Base-by-base conservation (phyloP, 2,329 filamentous ascomycete genomes). In the Onygena corvina region DNA sequence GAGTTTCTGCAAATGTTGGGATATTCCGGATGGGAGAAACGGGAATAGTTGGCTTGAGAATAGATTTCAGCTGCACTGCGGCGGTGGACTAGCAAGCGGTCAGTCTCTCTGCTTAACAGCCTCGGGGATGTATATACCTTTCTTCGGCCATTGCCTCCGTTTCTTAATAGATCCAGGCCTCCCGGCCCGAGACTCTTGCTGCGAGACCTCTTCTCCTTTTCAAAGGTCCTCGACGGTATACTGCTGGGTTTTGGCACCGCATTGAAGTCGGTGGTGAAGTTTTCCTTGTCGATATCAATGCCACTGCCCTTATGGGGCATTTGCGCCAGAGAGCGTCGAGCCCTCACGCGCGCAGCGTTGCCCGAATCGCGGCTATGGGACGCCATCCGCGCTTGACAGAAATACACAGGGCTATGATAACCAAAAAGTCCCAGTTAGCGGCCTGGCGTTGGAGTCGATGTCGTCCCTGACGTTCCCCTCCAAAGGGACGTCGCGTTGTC, bases 171-270 rank as follows among this genome's bases (percentile, higher is more conserved):
- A 71, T 93, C 88, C 40, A 94, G 69, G 21, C 89, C 88, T 46
- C 90, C 92, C 12, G 92, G 90, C 2, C 92, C 92, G 57, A 98
- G 82, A 68, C 90, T 96, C 73, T 95, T 96, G 69, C 90, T 95
- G 56, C 92, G 81, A 51, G 83, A 85, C 69, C 88, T 90, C 69
- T 74, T 75, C 33, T 68, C 67, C 47, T 62, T 63, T 27, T 57
- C 62, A 7, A 58, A 76, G 11, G 47, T 54, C 18, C 54, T 58
- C 9, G 58, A 57, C 7, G 57, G 47, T 44, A 23, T 42, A 38
- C 18, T 44, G 27, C 52, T 53, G 34, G 53, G 51, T 8, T 53
- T 53, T 16, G 60, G 62, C 3, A 63, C 53, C 55, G 76, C 74
- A 53, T 73, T 75, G 50, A 84, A 65, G 57, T 86, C 81, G 36